Base-by-base conservation (phyloP, 75 land plant species). In the Picea glauca region DNA sequence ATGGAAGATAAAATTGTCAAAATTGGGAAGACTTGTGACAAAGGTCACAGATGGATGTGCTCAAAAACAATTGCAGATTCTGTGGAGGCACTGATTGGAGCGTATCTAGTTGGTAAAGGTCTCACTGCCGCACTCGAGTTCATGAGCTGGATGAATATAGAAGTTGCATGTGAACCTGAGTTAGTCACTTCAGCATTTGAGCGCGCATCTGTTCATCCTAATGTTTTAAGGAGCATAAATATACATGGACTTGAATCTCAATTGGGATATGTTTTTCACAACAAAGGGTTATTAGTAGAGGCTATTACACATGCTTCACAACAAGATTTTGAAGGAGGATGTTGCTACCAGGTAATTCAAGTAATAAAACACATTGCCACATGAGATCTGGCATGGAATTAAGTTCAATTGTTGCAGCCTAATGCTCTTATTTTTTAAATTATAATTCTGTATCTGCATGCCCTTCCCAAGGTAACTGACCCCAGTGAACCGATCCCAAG, bases 1-100 rank as follows among this genome's bases (percentile, higher is more conserved):
- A 84, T 77, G 54, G 78, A 75, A 58, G 80, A 85, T 13, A 46
- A 74, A 12, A 82, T 87, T 78, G 31, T 85, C 58, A 76, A 82
- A 57, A 77, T 93, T 60, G 96, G 98, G 35, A 90, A 89, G 78
- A 75, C 79, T 61, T 98, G 99, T 79, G 93, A 88, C 75, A 80
- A 57, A 72, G 98, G 98, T 13, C 99, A 98, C 78, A 76, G 98
- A 20, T 98, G 98, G 94, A 86, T 98, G 83, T 93, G 96, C 80
- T 98, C 99, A 32, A 98, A 98, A 82, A 95, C 98, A 1, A 85
- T 95, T 67, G 76, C 99, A 9, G 99, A 98, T 84, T 93, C 90
- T 79, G 90, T 90, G 68, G 99, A 98, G 82, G 96, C 99, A 30
- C 80, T 98, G 9, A 91, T 98, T 60, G 99, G 99, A 62, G 96